Conservation (phyloP, 129 eudicot species). For the Mikania micrantha region DNA sequence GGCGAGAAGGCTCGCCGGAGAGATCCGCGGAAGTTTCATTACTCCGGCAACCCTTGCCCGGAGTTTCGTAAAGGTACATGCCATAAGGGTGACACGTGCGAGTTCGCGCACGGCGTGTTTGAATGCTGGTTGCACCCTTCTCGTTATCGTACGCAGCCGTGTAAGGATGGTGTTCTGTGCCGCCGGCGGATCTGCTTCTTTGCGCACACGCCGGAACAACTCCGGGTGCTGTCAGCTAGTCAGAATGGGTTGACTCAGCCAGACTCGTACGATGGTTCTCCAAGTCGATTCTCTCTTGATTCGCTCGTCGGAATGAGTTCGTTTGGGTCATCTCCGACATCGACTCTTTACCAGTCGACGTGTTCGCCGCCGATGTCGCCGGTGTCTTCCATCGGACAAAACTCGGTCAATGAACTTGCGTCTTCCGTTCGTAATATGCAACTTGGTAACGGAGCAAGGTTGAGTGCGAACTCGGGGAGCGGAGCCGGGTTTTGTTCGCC, state of each 20-base stretch:
- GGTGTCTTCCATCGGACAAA: slow-evolving; percentile 17
- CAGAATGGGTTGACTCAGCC: not conserved
- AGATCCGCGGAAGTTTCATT: slow-evolving; percentile 68
- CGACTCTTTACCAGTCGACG: slow-evolving; percentile 32
- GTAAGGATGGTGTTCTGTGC: slow-evolving; percentile 80
- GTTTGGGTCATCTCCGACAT: slow-evolving; percentile 35
- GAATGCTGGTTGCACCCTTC: slow-evolving; percentile 96
- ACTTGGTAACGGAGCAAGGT: slow-evolving; percentile 31
- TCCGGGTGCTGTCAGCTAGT: slow-evolving; percentile 43
- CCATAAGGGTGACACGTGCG: slow-evolving; percentile 69
- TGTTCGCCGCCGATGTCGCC: slow-evolving; percentile 62
- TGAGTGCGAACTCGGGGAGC: slow-evolving; percentile 36
- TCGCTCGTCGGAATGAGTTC: slow-evolving; percentile 6
- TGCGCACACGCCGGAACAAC: slow-evolving; percentile 88
- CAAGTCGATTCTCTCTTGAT: slow-evolving; percentile 31
- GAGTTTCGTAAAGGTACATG: slow-evolving; percentile 77
- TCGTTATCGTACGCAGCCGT: slow-evolving; percentile 93
- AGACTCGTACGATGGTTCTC: slow-evolving; percentile 47
- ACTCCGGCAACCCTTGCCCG: slow-evolving; percentile 81
- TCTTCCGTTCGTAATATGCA: slow-evolving; percentile 51
- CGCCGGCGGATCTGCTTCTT: slow-evolving; percentile 81
- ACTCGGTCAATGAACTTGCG: slow-evolving; percentile 43
- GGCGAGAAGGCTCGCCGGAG: slow-evolving; percentile 96
- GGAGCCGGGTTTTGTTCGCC: slow-evolving; percentile 38
- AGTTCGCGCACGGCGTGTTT: slow-evolving; percentile 91